Conservation (phyloP, 345 rosid genomes). For the Lagerstroemia speciosa region DNA sequence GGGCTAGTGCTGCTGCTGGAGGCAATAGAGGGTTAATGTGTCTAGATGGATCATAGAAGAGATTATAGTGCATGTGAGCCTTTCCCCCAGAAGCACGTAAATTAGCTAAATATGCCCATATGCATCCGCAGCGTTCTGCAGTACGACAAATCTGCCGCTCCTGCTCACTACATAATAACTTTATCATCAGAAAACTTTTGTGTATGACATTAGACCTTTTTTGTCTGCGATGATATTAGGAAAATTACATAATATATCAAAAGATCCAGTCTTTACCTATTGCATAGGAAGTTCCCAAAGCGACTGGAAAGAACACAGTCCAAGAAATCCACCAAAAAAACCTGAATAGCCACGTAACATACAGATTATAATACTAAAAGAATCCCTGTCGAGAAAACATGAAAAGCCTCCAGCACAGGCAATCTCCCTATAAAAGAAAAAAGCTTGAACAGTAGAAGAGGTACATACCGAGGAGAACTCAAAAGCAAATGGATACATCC, state of each 20-base stretch:
- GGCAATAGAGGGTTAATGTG: slow-evolving; percentile 56
- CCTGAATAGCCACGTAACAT: slow-evolving; percentile 26
- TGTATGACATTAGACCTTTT: background rate
- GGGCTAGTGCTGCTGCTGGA: slow-evolving; percentile 97
- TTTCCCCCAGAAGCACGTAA: slow-evolving; percentile 49
- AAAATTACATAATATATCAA: background rate
- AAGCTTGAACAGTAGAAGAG: slow-evolving; percentile 8
- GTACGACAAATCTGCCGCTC: slow-evolving; percentile 68
- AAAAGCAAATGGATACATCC: slow-evolving; percentile 95
- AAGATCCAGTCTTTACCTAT: slow-evolving; percentile 34
- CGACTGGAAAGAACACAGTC: slow-evolving; percentile 86
- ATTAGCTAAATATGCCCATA: slow-evolving; percentile 85
- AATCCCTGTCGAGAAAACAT: background rate
- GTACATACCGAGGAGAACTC: slow-evolving; percentile 88
- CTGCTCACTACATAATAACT: slow-evolving; percentile 60
- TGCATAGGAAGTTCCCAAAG: slow-evolving; percentile 92
- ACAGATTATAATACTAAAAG: background rate
- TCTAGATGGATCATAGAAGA: slow-evolving; percentile 59
- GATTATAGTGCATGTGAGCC: slow-evolving; percentile 70
- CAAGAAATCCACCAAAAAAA: slow-evolving; percentile 84
- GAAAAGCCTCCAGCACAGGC: background rate
- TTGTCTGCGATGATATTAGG: background rate
- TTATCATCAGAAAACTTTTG: background rate
- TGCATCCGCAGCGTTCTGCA: slow-evolving; percentile 66
- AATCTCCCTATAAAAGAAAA: background rate